These are phyloP conservation scores for Blattamonas nauphoetae DNA, from an alignment of 78 protist genomes.

Conservation along the genomic window DNA sequence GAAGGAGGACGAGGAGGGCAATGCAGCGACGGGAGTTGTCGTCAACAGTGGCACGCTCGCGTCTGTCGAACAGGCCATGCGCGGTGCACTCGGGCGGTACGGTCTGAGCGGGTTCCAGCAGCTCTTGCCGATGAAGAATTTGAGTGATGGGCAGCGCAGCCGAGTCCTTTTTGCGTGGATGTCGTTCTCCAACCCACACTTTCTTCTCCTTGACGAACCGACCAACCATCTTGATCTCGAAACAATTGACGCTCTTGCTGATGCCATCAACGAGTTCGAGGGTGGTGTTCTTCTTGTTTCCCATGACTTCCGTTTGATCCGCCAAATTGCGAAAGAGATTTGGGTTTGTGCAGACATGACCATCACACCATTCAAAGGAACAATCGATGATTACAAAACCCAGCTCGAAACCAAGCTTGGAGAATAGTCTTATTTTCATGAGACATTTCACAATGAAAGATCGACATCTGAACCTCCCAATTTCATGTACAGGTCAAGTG, in stretches of 20 bases:
- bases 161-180: conserved; percentile 5
- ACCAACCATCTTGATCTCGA: conserved; percentile 30
- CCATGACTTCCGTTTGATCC: conserved; percentile 70
- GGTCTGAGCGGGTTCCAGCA: background rate
- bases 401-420: conserved; percentile 8
- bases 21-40: background rate
- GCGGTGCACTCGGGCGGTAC: background rate
- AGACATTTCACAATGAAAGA: too few species aligned
- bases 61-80: conserved; percentile 7
- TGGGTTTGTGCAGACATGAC: conserved; percentile 63
- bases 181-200: conserved; percentile 10
- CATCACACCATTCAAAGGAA: conserved; percentile 44
- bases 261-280: conserved; percentile 50
- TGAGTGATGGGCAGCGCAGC: background rate
- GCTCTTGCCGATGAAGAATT: background rate
- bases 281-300: conserved; percentile 69
- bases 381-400: conserved; percentile 44
- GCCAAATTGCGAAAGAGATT: conserved; percentile 55
- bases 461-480: too few species aligned
- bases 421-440: too few species aligned
- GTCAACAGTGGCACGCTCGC: background rate
- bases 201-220: conserved; percentile 49
- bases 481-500: too few species aligned
- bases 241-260: conserved; percentile 57
- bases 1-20: background rate